Base-by-base conservation (phyloP, 1,284 basidiomycete genomes). In the Schizopora paradoxa region DNA sequence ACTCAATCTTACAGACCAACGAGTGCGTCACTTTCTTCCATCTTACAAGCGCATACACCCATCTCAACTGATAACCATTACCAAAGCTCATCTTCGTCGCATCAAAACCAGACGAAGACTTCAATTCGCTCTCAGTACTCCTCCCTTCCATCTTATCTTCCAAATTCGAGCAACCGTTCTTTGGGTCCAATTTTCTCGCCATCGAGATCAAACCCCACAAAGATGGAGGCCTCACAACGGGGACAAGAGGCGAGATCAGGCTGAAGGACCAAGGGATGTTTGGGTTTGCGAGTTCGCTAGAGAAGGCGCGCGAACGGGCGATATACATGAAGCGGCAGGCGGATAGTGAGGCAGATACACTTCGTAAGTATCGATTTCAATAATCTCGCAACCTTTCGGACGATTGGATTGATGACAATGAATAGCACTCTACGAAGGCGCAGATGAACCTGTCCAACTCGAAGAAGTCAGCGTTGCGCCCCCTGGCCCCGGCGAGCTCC, bases 301-400 rank as follows among this genome's bases (percentile, higher is more conserved):
- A 86, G 65, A 86, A 87, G 68, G 77, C 82, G 27, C 73, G 86
- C 41, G 83, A 87, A 63, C 69, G 74, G 41, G 78, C 78, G 21
- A 77, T 86, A 34, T 84, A 82, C 55, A 86, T 85, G 83, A 79
- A 70, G 58, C 68, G 82, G 37, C 79, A 81, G 55, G 61, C 65
- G 53, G 63, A 68, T 36, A 63, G 71, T 51, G 58, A 67, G 43
- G 74, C 78, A 41, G 84, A 85, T 40, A 47, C 40, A 22, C 45
- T 51, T n/a, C 49, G 49, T 51, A 32, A 26, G 49, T 51, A 26
- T 23, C 22, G 10, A 42, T 28, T 16, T 13, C 16, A 27, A 14
- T n/a, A n/a, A 4, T 14, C n/a, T n/a, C 28, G 28, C 10, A 14
- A 31, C 28, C 14, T 31, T 8, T 10, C 28, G 14, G 10, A 10